Evolutionary conservation across 768 basidiomycete genomes (phyloP).

Genomic region (Tricholomella constricta): DNA sequence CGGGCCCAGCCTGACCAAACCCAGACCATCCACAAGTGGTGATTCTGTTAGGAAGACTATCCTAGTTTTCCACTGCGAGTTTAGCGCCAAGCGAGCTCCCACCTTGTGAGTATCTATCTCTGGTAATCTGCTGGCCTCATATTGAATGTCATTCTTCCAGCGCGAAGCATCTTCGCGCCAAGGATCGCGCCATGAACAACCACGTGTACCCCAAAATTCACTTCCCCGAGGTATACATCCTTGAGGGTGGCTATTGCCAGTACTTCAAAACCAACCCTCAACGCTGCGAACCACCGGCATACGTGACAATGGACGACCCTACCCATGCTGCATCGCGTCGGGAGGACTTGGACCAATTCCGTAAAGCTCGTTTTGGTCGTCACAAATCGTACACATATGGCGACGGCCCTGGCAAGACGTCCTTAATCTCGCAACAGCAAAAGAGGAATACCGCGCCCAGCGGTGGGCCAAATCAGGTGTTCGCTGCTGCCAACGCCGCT

Average conservation of each 20-base stretch:
- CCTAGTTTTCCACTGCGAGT: constrained; percentile 97
- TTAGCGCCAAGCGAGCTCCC: constrained; percentile 92
- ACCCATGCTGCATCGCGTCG: constrained; percentile 75
- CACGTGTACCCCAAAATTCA: constrained; percentile 89
- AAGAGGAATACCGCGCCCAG: constrained; percentile 72
- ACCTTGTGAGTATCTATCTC: constrained; percentile 72
- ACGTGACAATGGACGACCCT: constrained; percentile 96
- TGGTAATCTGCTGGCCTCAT: neutral
- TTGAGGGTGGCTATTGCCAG: constrained; percentile 93
- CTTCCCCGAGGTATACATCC: constrained; percentile 95
- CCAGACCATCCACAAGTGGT: constrained; percentile 72
- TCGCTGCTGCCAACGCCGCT: constrained; percentile 71
- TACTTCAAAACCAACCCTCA: constrained; percentile 72
- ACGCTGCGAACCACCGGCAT: constrained; percentile 80
- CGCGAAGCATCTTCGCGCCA: constrained; percentile 90
- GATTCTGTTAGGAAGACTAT: constrained; percentile 76
- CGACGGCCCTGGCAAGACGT: constrained; percentile 54
- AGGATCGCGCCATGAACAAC: constrained; percentile 87
- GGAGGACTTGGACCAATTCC: constrained; percentile 90
- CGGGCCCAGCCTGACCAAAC: constrained; percentile 52
- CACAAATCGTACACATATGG: constrained; percentile 93
- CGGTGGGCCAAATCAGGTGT: constrained; percentile 52
- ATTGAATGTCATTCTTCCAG: constrained; percentile 38
- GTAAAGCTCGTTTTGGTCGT: constrained; percentile 83
- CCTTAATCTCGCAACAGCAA: constrained; percentile 39